phyloP scores from a whole-genome alignment of 2,329 filamentous ascomycete genomes.

The Colletotrichum nymphaeae region DNA sequence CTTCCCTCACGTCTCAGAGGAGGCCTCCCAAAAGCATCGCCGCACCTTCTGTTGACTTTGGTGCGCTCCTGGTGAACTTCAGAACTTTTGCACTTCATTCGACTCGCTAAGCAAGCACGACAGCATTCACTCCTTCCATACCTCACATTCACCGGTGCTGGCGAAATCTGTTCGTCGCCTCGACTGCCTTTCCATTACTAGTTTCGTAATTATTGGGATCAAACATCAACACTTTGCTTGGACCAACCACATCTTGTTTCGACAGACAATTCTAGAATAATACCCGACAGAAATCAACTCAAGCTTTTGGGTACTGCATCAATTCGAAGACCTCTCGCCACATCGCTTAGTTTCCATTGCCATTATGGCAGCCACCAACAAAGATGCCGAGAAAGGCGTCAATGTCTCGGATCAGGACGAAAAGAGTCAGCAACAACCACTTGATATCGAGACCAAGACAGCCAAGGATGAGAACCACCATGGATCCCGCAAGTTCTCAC shows the following conservation, averaged over 20 bases:
- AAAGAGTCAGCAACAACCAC: conserved; percentile 4
- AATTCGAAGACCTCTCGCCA: background rate
- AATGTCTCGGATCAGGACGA: background rate
- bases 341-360: background rate
- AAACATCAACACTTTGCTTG: background rate
- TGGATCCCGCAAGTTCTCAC: conserved; percentile 30
- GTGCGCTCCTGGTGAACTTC: background rate
- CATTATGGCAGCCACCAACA: conserved; percentile 18
- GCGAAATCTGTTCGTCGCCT: background rate
- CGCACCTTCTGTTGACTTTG: background rate
- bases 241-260: background rate
- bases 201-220: background rate
- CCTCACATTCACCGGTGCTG: background rate
- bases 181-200: background rate
- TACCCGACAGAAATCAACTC: background rate
- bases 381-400: conserved; percentile 24
- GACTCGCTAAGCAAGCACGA: background rate
- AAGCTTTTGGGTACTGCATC: background rate
- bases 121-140: background rate
- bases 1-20: background rate
- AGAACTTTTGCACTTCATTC: background rate
- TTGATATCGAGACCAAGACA: conserved; percentile 10
- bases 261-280: background rate
- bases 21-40: background rate
- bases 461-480: conserved; percentile 9